phyloP scores from a whole-genome alignment of 75 land plant genomes.

The Cryptomeria japonica region DNA sequence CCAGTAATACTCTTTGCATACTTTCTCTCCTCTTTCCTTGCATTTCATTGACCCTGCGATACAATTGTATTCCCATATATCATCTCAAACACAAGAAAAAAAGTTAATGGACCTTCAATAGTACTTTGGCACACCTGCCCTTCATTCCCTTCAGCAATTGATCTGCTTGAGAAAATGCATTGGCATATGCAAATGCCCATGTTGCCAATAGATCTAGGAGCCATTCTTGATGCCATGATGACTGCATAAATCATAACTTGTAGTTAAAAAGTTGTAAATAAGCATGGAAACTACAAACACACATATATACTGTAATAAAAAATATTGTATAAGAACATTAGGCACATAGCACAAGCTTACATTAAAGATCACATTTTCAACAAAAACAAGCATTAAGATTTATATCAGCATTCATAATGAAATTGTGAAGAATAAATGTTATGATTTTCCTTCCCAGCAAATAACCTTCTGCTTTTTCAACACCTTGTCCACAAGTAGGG shows the following conservation, averaged over 20 bases:
- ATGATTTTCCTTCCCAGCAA: neutral
- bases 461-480: neutral
- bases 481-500: neutral
- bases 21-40: conserved; percentile 39
- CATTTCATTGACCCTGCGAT: conserved; percentile 49
- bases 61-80: conserved; percentile 5
- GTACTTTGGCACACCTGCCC: conserved; percentile 33
- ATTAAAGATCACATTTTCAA: neutral
- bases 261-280: neutral
- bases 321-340: neutral
- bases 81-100: neutral
- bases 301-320: neutral
- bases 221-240: conserved; percentile 74
- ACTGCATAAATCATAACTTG: conserved; percentile 30
- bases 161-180: conserved; percentile 43
- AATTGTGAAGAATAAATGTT: neutral
- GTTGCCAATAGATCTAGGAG: conserved; percentile 71
- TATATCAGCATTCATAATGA: neutral
- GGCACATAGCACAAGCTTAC: neutral
- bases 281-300: neutral
- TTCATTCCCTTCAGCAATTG: conserved; percentile 50
- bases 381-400: neutral
- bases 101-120: neutral
- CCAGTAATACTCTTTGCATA: conserved; percentile 56
- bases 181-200: conserved; percentile 67